Conservation (phyloP, 2,329 filamentous ascomycete species). For the Claviceps spartinae region DNA sequence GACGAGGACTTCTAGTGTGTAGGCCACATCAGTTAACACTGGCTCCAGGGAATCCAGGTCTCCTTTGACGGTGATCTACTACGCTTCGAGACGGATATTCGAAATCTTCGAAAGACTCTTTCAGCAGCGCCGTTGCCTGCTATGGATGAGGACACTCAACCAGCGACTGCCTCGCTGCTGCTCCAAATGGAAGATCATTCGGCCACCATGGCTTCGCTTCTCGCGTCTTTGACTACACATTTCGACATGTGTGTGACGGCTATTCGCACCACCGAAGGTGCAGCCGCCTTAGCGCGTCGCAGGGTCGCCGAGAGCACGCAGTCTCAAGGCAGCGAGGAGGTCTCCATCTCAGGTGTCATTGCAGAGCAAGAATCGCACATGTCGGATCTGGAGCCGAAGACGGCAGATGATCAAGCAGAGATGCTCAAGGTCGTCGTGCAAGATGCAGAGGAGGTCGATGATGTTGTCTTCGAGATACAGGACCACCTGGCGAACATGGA, state of each 20-base stretch:
- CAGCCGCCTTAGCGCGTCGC: conserved; percentile 52
- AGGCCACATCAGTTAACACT: not conserved
- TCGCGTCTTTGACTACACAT: conserved; percentile 71
- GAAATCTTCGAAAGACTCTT: conserved; percentile 47
- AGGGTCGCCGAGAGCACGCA: conserved; percentile 51
- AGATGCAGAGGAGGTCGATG: conserved; percentile 54
- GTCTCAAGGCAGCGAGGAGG: conserved; percentile 31
- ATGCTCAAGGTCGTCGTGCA: conserved; percentile 70
- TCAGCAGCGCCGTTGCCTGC: conserved; percentile 24
- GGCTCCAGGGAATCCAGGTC: conserved; percentile 42
- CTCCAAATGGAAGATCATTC: conserved; percentile 58
- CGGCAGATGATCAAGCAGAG: conserved; percentile 61
- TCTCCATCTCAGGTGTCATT: conserved; percentile 55
- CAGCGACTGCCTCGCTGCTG: conserved; percentile 38
- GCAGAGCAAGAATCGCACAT: conserved; percentile 39
- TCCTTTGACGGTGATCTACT: conserved; percentile 66
- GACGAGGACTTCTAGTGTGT: too few relatives aligned
- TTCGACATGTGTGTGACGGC: conserved; percentile 91
- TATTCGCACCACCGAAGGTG: conserved; percentile 78
- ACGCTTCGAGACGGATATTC: conserved; percentile 62
- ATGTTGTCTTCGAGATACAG: conserved; percentile 56
- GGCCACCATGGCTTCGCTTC: conserved; percentile 65
- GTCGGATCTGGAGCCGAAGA: conserved; percentile 52
- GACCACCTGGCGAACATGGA: conserved; percentile 70
- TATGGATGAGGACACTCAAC: conserved; percentile 19